Evolutionary conservation across 1,284 basidiomycete species (phyloP).

Genomic region (Ganoderma leucocontextum): DNA sequence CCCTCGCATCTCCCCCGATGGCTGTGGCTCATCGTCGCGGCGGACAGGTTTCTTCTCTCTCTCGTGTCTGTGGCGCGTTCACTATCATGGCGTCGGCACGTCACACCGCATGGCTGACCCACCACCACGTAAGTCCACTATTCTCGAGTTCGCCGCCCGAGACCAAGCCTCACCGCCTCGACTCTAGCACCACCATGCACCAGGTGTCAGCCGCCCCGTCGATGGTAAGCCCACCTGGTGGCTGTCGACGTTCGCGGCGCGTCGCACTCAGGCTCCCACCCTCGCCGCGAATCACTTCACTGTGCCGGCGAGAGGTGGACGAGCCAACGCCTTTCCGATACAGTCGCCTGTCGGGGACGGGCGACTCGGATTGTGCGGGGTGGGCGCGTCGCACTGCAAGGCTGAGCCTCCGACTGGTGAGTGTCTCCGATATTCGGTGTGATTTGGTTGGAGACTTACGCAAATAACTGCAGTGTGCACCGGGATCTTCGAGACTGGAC

Average conservation of each 20-base stretch:
- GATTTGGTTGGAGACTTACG: neutral
- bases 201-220: slow-evolving; percentile 10
- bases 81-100: neutral
- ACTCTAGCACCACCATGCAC: neutral
- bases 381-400: slow-evolving; percentile 21
- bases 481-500: too few relatives aligned
- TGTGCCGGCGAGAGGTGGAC: neutral
- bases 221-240: slow-evolving; percentile 15
- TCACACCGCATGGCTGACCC: neutral
- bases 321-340: slow-evolving; percentile 21
- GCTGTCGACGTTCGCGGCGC: slow-evolving; percentile 20
- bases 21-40: neutral
- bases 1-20: neutral
- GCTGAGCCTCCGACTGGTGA: slow-evolving; percentile 20
- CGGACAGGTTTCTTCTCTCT: neutral
- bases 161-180: neutral
- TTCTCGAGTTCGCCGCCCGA: neutral
- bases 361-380: slow-evolving; percentile 19
- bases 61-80: neutral
- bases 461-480: neutral
- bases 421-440: neutral
- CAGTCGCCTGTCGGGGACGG: slow-evolving; percentile 22
- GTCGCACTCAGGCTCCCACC: slow-evolving; percentile 13
- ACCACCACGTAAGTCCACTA: slow-evolving; percentile 7
- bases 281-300: slow-evolving; percentile 1